Evolutionary conservation across 2,329 filamentous ascomycete species (phyloP).

Genomic region (Penicillium sp.): DNA sequence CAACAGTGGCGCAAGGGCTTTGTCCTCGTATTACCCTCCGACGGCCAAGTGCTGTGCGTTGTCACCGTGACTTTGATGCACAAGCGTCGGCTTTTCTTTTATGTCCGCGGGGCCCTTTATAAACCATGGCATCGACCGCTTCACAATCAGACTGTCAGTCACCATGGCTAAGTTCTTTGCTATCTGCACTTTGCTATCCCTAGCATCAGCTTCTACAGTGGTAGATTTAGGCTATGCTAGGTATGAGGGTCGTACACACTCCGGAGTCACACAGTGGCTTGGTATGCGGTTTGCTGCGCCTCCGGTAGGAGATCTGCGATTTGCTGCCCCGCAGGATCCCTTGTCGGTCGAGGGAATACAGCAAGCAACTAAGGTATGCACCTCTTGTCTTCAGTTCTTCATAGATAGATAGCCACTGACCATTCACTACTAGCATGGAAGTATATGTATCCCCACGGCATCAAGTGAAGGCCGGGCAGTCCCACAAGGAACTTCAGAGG

Average conservation of each 20-base stretch:
- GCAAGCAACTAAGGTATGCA: slow-evolving; percentile 54
- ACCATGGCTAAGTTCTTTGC: slow-evolving; percentile 15
- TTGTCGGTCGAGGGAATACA: slow-evolving; percentile 45
- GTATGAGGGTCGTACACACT: slow-evolving; percentile 58
- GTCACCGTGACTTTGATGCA: background rate
- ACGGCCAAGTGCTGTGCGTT: background rate
- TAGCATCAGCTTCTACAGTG: slow-evolving; percentile 27
- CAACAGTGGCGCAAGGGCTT: background rate
- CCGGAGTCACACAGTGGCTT: slow-evolving; percentile 67
- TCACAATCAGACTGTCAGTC: slow-evolving; percentile 1
- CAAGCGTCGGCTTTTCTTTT: background rate
- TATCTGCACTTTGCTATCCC: slow-evolving; percentile 16
- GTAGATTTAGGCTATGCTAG: slow-evolving; percentile 66
- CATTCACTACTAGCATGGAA: slow-evolving; percentile 35
- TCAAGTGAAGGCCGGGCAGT: slow-evolving; percentile 54
- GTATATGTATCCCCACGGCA: slow-evolving; percentile 65
- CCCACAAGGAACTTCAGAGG: slow-evolving; percentile 47
- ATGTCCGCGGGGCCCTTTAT: background rate
- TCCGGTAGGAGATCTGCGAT: slow-evolving; percentile 64
- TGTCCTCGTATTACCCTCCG: background rate
- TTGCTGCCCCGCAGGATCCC: slow-evolving; percentile 66
- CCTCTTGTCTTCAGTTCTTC: background rate
- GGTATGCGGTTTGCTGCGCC: slow-evolving; percentile 72
- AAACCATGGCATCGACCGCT: slow-evolving; percentile 4
- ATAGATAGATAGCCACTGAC: slow-evolving; percentile 8